These are phyloP conservation scores for Coemansia sp. DNA, from an alignment of 192 early-diverging fungal genomes.

Conservation along the genomic window DNA sequence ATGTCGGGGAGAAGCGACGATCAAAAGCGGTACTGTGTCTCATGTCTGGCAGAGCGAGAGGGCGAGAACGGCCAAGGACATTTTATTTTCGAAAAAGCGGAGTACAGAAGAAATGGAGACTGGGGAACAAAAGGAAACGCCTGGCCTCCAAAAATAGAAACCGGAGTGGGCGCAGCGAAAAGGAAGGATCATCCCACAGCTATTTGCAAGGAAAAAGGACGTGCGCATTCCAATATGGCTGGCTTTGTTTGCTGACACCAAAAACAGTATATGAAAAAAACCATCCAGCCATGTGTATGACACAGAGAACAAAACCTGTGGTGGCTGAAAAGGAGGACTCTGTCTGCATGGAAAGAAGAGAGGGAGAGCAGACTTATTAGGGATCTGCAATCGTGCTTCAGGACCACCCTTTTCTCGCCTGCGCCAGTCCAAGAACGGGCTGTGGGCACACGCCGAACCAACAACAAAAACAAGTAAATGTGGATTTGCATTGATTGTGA, in stretches of 20 bases:
- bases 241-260: not conserved
- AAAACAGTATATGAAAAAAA: not conserved
- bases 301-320: not conserved
- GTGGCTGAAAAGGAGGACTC: conserved; percentile 1
- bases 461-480: not conserved
- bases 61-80: too few relatives aligned
- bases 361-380: conserved; percentile 6
- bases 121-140: not conserved
- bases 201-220: not conserved
- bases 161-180: too few relatives aligned
- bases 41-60: too few relatives aligned
- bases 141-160: not conserved
- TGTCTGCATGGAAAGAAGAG: not conserved
- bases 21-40: too few relatives aligned
- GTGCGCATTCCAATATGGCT: not conserved
- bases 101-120: not conserved
- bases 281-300: not conserved
- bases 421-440: not conserved
- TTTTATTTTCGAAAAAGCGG: not conserved
- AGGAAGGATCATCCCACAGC: conserved; percentile 3
- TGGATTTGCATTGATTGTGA: not conserved
- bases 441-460: not conserved
- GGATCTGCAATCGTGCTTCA: conserved; percentile 7
- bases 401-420: not conserved
- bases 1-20: too few relatives aligned